Percentiles rank a stretch among this genome's conserved stretches.
Conservation (phyloP, 768 basidiomycete species). For the Leucosporidium yakuticum region DNA sequence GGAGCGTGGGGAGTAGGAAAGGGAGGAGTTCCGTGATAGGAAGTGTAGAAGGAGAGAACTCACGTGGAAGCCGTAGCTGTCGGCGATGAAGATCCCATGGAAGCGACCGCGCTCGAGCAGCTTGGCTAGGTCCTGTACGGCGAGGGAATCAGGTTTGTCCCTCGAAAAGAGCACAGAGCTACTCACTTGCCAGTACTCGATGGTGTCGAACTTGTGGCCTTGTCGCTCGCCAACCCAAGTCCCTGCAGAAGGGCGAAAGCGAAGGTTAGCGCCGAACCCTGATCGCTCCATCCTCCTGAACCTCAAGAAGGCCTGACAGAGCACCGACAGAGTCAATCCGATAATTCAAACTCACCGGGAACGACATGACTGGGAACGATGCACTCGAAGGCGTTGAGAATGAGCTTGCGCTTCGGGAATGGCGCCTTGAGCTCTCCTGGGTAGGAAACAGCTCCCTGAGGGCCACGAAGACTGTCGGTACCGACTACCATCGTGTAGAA, state of each 20-base stretch:
- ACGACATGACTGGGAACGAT: neutral
- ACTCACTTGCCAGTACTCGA: constrained; percentile 10
- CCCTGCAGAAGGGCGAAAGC: neutral
- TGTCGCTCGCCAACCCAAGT: neutral
- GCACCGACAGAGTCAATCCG: no score
- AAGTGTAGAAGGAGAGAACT: neutral
- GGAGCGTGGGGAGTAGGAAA: neutral
- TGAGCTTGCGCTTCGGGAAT: neutral
- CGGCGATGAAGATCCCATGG: constrained; percentile 11
- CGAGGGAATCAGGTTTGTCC: no score
- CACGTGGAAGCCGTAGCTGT: neutral
- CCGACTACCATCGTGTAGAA: no score
- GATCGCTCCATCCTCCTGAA: neutral
- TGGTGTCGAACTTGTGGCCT: neutral
- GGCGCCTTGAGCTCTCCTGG: no score
- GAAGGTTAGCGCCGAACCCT: neutral
- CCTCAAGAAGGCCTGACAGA: no score
- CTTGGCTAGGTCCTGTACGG: constrained; percentile 3
- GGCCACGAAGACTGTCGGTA: no score
- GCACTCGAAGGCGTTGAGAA: neutral
- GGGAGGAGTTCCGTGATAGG: no score
- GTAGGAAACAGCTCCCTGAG: no score
- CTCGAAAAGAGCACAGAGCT: no score
- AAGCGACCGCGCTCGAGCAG: constrained; percentile 13
- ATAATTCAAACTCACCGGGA: neutral